A percentile compares a stretch with the other conserved stretches of the same genome.
These are phyloP conservation scores for Calocybe gangraenosa DNA, from an alignment of 768 basidiomycete species.

Conservation along the genomic window DNA sequence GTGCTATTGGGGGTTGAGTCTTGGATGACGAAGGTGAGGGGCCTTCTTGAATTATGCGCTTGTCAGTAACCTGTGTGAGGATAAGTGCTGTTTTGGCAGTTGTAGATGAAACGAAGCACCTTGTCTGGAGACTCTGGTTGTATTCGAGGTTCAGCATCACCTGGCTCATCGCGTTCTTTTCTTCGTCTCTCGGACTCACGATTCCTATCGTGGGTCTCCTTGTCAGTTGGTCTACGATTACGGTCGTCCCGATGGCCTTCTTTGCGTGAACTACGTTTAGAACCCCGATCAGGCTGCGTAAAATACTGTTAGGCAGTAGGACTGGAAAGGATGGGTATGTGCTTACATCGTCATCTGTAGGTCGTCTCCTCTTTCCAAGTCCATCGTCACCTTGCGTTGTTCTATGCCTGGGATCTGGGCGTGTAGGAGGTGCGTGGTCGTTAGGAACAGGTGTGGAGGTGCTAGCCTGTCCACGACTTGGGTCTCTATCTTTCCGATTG, in stretches of 20 bases:
- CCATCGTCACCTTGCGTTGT: constrained; percentile 48
- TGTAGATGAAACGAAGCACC: constrained; percentile 32
- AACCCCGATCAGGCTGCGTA: constrained; percentile 60
- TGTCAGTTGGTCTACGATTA: constrained; percentile 59
- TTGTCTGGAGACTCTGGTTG: constrained; percentile 44
- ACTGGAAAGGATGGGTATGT: constrained; percentile 2
- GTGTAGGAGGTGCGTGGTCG: constrained; percentile 51
- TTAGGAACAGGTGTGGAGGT: constrained; percentile 36
- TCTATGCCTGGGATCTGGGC: constrained; percentile 61
- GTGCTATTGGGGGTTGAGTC: constrained; percentile 52
- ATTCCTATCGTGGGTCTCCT: constrained; percentile 61
- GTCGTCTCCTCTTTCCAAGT: constrained; percentile 69
- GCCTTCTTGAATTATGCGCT: constrained; percentile 47
- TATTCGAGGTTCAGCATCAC: constrained; percentile 42
- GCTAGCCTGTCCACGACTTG: constrained; percentile 30
- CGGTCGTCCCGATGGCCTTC: constrained; percentile 77
- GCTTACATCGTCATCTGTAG: constrained; percentile 71
- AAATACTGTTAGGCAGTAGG: constrained; percentile 12
- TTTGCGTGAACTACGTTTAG: constrained; percentile 81
- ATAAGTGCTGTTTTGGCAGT: constrained; percentile 9
- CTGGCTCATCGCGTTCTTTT: constrained; percentile 56
- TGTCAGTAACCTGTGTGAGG: constrained; percentile 44
- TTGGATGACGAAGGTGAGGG: constrained; percentile 35
- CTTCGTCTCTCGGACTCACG: constrained; percentile 68
- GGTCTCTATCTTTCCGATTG: constrained; percentile 57